phyloP scores from a whole-genome alignment of 1,284 basidiomycete genomes.

The Phlebopus sp. region DNA sequence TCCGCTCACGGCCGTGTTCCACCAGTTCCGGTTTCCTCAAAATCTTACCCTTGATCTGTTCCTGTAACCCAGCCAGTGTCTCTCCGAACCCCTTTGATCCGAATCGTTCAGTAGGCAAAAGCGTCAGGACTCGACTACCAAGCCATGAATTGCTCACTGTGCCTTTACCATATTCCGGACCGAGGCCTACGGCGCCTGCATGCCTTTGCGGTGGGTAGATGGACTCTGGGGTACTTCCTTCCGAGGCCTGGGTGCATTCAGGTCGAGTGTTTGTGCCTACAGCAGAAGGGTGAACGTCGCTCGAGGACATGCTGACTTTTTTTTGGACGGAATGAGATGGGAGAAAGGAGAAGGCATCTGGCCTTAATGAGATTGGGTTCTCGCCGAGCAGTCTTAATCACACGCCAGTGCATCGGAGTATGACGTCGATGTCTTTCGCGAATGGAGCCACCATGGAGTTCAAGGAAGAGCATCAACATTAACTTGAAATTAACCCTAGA shows the following conservation, averaged over 20 bases:
- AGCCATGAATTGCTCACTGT: conserved; percentile 11
- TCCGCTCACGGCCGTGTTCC: conserved; percentile 45
- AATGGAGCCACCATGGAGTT: too few relatives aligned
- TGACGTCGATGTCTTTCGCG: too few relatives aligned
- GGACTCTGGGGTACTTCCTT: neutral
- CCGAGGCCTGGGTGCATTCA: neutral
- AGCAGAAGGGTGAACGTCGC: conserved; percentile 8
- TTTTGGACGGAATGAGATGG: neutral
- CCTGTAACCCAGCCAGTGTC: conserved; percentile 47
- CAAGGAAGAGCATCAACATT: too few relatives aligned
- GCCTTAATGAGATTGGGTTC: too few relatives aligned
- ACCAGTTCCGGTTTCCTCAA: conserved; percentile 43
- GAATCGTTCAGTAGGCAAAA: conserved; percentile 7
- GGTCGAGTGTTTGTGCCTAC: conserved; percentile 3
- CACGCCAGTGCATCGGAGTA: too few relatives aligned
- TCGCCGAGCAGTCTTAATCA: too few relatives aligned
- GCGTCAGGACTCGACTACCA: neutral
- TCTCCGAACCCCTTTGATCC: conserved; percentile 41
- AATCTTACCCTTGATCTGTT: conserved; percentile 52
- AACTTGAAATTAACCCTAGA: too few relatives aligned
- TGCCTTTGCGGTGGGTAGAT: conserved; percentile 20
- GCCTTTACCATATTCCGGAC: conserved; percentile 20
- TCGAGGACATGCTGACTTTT: conserved; percentile 12
- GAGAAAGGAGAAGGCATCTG: neutral
- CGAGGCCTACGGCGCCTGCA: conserved; percentile 17